These are phyloP conservation scores for Vitis amurensis DNA, from an alignment of 164 flowering plant genomes.

Conservation along the genomic window DNA sequence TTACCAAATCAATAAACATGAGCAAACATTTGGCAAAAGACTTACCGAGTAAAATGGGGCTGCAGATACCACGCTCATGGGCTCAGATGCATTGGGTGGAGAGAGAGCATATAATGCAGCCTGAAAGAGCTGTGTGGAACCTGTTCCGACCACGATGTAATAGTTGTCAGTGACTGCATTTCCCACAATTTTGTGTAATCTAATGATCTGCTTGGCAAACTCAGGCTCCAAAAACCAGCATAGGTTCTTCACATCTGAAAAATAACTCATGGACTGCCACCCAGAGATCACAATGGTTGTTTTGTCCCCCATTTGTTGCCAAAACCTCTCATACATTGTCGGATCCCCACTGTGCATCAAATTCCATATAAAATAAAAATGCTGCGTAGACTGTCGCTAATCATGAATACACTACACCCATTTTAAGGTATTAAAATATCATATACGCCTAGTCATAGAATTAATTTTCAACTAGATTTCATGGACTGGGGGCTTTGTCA, in stretches of 20 bases:
- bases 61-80: constrained; percentile 71
- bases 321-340: constrained; percentile 76
- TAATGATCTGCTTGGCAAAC: constrained; percentile 46
- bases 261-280: constrained; percentile 78
- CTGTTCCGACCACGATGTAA: constrained; percentile 84
- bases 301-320: constrained; percentile 64
- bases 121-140: constrained; percentile 81
- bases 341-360: constrained; percentile 85
- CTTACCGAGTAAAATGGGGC: constrained; percentile 89
- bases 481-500: no score
- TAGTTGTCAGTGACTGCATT: constrained; percentile 69
- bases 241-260: constrained; percentile 53
- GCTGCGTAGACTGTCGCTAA: neutral
- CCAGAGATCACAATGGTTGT: constrained; percentile 57
- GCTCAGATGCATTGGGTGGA: constrained; percentile 40
- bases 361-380: neutral
- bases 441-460: neutral
- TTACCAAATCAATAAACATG: neutral
- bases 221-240: constrained; percentile 94
- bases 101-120: constrained; percentile 82
- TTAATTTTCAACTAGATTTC: no score
- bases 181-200: constrained; percentile 70
- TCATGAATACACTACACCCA: neutral
- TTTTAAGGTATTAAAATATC: neutral
- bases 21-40: neutral